These are phyloP conservation scores for Aristolochia fimbriata DNA, from an alignment of 164 flowering plant genomes.

Conservation along the genomic window DNA sequence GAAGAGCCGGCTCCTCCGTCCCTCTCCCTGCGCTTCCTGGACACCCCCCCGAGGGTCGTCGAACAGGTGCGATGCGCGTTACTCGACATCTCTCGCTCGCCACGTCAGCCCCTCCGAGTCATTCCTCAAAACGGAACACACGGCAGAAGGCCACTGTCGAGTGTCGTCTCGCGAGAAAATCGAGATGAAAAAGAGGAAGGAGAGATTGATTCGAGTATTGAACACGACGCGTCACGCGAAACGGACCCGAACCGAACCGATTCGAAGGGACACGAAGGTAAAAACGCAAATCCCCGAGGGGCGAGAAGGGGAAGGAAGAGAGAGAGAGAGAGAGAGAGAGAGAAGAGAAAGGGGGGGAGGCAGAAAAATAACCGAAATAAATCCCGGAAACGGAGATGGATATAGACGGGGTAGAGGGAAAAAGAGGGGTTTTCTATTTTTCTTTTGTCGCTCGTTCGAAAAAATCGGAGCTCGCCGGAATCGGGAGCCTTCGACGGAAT, in stretches of 20 bases:
- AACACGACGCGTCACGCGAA: no score
- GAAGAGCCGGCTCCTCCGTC: constrained; percentile 18
- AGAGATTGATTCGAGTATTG: no score
- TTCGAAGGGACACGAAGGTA: constrained; percentile 11
- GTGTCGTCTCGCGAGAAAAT: neutral
- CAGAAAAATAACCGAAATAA: neutral
- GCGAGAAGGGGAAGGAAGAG: neutral
- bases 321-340: neutral
- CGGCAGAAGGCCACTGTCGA: neutral
- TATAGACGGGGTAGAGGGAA: neutral
- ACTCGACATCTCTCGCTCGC: constrained; percentile 23
- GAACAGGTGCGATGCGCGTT: constrained; percentile 23
- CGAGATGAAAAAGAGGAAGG: no score
- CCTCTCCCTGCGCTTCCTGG: constrained; percentile 52
- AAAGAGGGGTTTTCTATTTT: constrained; percentile 1
- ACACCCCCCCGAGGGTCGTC: constrained; percentile 30
- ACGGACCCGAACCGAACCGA: neutral
- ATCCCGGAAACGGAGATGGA: neutral
- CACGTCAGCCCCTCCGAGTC: constrained; percentile 27
- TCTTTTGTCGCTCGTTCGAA: neutral
- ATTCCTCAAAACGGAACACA: neutral
- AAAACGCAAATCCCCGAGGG: constrained; percentile 4
- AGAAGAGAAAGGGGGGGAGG: neutral
- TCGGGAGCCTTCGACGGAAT: neutral
- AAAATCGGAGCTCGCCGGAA: neutral